These are phyloP conservation scores for Ajuga chamaepitys DNA, from an alignment of 257 asterid genomes.

Conservation along the genomic window DNA sequence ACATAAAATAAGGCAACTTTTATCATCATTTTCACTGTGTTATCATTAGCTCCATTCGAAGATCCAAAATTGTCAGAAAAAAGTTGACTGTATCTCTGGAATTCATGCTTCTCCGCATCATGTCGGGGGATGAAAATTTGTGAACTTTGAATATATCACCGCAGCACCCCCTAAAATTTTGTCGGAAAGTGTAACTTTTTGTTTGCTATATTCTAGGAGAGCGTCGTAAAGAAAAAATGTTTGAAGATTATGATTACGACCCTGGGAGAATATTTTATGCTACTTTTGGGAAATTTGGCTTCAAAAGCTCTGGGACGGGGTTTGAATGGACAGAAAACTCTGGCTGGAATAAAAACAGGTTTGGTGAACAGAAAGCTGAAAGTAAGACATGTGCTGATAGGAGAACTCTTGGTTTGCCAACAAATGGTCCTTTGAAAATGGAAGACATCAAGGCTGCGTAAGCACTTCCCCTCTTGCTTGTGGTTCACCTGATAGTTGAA, in stretches of 20 bases:
- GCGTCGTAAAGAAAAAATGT: slow-evolving; percentile 24
- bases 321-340: slow-evolving; percentile 39
- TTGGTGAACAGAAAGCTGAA: slow-evolving; percentile 27
- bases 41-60: no score
- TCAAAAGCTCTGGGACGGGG: slow-evolving; percentile 29
- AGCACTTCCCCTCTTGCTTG: slow-evolving; percentile 27
- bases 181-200: neutral
- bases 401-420: slow-evolving; percentile 66
- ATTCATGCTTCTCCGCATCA: no score
- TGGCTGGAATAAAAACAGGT: slow-evolving; percentile 27
- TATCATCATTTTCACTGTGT: no score
- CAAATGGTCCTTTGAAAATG: slow-evolving; percentile 58
- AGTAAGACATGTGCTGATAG: slow-evolving; percentile 47
- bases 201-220: slow-evolving; percentile 39
- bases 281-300: slow-evolving; percentile 45
- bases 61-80: no score
- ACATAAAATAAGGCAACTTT: no score
- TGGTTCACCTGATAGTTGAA: neutral
- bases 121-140: neutral
- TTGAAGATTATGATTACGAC: slow-evolving; percentile 37
- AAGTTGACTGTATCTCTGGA: no score
- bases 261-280: slow-evolving; percentile 44
- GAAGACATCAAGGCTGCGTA: slow-evolving; percentile 90
- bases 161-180: neutral
- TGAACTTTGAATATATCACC: slow-evolving; percentile 6